phyloP scores from a whole-genome alignment of 768 basidiomycete species.

The Hypholoma sublateritium region DNA sequence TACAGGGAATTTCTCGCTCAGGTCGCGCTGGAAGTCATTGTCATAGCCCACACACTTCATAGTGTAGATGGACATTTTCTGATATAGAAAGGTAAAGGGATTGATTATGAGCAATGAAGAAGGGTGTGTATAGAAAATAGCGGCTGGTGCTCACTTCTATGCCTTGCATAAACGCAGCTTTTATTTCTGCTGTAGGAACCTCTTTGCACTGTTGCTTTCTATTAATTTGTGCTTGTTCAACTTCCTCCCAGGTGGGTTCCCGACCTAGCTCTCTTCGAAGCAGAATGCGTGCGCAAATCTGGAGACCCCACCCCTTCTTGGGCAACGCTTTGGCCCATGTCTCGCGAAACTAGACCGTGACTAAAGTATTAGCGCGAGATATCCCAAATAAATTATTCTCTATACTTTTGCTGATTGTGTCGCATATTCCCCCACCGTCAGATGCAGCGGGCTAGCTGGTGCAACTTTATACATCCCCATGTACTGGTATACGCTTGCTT shows the following conservation, averaged over 20 bases:
- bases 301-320: slow-evolving; percentile 25
- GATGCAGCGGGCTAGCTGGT: neutral
- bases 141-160: slow-evolving; percentile 24
- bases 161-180: slow-evolving; percentile 25
- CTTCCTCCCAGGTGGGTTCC: slow-evolving; percentile 25
- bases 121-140: too few relatives aligned
- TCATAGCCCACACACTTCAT: too few relatives aligned
- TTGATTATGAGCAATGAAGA: too few relatives aligned
- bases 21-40: too few relatives aligned
- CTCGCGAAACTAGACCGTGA: slow-evolving; percentile 21
- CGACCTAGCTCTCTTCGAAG: slow-evolving; percentile 23
- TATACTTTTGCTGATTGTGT: slow-evolving; percentile 10
- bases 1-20: too few relatives aligned
- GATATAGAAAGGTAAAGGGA: too few relatives aligned
- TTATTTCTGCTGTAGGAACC: slow-evolving; percentile 26
- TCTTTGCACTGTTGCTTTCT: slow-evolving; percentile 4
- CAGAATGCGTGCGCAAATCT: slow-evolving; percentile 23
- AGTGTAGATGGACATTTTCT: too few relatives aligned
- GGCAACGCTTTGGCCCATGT: slow-evolving; percentile 29
- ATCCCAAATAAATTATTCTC: neutral
- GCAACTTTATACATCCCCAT: slow-evolving; percentile 26
- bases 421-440: slow-evolving; percentile 29
- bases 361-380: neutral
- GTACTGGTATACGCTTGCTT: slow-evolving; percentile 23
- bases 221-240: slow-evolving; percentile 5